Percentiles rank a stretch among this genome's conserved stretches.
Conservation (phyloP, 768 basidiomycete genomes). For the Pholiota microspora region DNA sequence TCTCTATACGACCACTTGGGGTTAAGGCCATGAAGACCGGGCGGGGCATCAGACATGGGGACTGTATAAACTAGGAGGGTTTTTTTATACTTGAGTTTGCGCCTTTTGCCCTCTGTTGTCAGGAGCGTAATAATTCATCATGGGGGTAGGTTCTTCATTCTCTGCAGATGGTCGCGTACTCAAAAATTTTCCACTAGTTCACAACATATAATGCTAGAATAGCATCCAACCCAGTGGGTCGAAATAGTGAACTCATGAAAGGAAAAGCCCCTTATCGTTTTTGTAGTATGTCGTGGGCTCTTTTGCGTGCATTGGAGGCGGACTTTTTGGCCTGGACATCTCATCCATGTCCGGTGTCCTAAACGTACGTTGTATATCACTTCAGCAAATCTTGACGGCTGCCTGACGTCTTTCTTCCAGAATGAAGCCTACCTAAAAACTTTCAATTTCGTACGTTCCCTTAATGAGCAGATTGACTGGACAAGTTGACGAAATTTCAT, state of each 20-base stretch:
- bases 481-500: background rate
- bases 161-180: background rate
- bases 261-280: background rate
- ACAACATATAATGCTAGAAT: slow-evolving; percentile 29
- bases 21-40: slow-evolving; percentile 3
- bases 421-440: slow-evolving; percentile 35
- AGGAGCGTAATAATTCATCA: background rate
- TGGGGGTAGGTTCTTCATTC: slow-evolving; percentile 2
- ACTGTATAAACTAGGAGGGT: slow-evolving; percentile 6
- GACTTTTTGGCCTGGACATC: slow-evolving; percentile 79
- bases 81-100: background rate
- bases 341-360: slow-evolving; percentile 81
- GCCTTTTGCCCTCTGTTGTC: background rate
- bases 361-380: slow-evolving; percentile 27
- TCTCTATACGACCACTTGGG: slow-evolving; percentile 5
- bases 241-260: background rate
- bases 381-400: background rate
- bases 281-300: slow-evolving; percentile 71
- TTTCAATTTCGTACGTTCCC: slow-evolving; percentile 32
- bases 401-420: slow-evolving; percentile 16
- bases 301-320: slow-evolving; percentile 81
- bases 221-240: slow-evolving; percentile 24
- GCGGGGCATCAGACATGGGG: background rate
- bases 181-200: background rate
- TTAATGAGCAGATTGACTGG: background rate